Base-by-base conservation (phyloP, 73 alveolate species). In the Loxodes magnus region DNA sequence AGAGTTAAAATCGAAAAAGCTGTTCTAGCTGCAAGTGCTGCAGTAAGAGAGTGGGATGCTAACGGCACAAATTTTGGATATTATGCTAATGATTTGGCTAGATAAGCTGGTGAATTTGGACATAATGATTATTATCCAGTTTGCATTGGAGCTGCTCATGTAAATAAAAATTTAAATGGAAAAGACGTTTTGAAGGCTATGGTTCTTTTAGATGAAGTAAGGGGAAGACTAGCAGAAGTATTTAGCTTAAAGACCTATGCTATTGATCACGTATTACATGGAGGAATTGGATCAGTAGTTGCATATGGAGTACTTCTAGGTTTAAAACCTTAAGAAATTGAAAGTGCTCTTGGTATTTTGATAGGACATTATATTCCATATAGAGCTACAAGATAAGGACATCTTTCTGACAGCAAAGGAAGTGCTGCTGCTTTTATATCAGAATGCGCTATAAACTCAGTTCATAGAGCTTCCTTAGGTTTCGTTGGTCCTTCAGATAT, bases 41-140 rank as follows among this genome's bases (percentile, higher is more conserved):
- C 95, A 2, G 98, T 90, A 27, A 71, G 98, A 48, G 98, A 90
- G 60, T 90, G 98, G 98, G 98, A 90, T 64, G 75, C 98, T 33
- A 90, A 90, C 48, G 98, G 98, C 28, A 90, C 98, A n/a, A 94
- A 85, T 56, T 90, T 90, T 63, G 98, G 98, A 20, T 90, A 71
- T 70, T 77, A 85, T 35, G 73, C 84, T 20, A 61, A 58, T 26
- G 43, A 61, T n/a, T 74, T 76, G 7, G 90, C 88, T 9, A 23
- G n/a, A 4, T 7, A 66, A 35, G 89, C 94, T 20, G 98, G 98
- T 3, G 98, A 90, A 65, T 90, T 85, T 43, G 98, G 98, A 19
- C 98, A 90, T 64, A 90, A 90, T 60, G 98, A 90, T 69, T 90
- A 67, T 72, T 90, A 90, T 51, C 94, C 98, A 2, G 98, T 87